Conservation (phyloP, 768 basidiomycete genomes). For the Leccinum variicolor region DNA sequence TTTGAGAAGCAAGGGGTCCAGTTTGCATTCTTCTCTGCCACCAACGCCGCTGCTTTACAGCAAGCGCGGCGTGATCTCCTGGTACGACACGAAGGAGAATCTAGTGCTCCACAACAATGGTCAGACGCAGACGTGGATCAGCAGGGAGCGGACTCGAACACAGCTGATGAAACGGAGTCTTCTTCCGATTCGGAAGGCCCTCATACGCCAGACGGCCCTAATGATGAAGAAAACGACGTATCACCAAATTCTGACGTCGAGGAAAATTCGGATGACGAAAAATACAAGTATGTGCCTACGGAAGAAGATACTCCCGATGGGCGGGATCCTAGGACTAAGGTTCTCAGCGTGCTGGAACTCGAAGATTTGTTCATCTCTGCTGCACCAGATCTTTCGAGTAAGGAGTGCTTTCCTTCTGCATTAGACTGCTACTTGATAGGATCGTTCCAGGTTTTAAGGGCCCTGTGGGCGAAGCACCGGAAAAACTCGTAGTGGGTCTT, state of each 20-base stretch:
- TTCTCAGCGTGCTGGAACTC: constrained; percentile 83
- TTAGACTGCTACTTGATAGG: constrained; percentile 1
- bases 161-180: constrained; percentile 19
- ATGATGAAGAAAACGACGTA: constrained; percentile 30
- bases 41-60: constrained; percentile 82
- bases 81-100: constrained; percentile 39
- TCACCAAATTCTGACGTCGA: constrained; percentile 28
- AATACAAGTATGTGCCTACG: constrained; percentile 47
- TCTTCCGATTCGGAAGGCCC: constrained; percentile 32
- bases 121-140: background rate
- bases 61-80: constrained; percentile 46
- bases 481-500: constrained; percentile 77
- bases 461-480: constrained; percentile 50
- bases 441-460: constrained; percentile 57
- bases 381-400: constrained; percentile 72
- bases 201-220: constrained; percentile 25
- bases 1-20: constrained; percentile 72
- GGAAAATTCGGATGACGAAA: constrained; percentile 33
- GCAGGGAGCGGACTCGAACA: background rate
- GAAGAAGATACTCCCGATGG: constrained; percentile 52
- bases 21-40: constrained; percentile 93
- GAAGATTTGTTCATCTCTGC: constrained; percentile 74
- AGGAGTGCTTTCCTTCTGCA: constrained; percentile 21
- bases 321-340: constrained; percentile 64
- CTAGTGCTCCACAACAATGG: constrained; percentile 2